phyloP scores from a whole-genome alignment of 352 stramenopile species.

The Pythium guiyangense region DNA sequence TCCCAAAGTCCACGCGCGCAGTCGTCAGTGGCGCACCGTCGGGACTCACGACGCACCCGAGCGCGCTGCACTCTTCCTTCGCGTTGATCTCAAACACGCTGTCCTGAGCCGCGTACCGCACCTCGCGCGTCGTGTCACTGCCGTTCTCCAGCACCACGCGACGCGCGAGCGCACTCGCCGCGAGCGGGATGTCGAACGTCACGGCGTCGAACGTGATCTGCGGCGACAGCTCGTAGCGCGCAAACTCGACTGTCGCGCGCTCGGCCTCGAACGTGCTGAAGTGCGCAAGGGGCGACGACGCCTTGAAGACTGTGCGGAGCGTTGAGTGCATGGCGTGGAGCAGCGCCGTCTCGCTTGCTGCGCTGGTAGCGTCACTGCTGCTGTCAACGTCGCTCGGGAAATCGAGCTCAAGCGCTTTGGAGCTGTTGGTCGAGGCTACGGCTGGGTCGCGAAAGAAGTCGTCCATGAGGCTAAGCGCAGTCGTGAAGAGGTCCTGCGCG shows the following conservation, averaged over 20 bases:
- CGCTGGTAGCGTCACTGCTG: slow-evolving; percentile 12
- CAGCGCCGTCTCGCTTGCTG: slow-evolving; percentile 18
- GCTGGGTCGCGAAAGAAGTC: slow-evolving; percentile 40
- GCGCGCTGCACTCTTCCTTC: slow-evolving; percentile 49
- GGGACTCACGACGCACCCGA: slow-evolving; percentile 39
- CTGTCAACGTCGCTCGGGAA: slow-evolving; percentile 11
- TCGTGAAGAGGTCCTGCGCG: slow-evolving; percentile 24
- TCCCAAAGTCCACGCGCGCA: slow-evolving; percentile 32
- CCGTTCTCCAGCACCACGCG: slow-evolving; percentile 18
- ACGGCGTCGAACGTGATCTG: slow-evolving; percentile 34
- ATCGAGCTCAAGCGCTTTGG: slow-evolving; percentile 19
- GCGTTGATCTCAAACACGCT: slow-evolving; percentile 48
- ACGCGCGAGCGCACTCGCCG: slow-evolving; percentile 28
- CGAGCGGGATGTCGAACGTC: slow-evolving; percentile 43
- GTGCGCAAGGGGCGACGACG: slow-evolving; percentile 11
- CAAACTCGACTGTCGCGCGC: slow-evolving; percentile 30
- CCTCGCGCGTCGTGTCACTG: slow-evolving; percentile 23
- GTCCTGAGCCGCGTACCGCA: slow-evolving; percentile 11
- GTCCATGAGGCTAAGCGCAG: slow-evolving; percentile 28
- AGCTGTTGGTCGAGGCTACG: slow-evolving; percentile 16
- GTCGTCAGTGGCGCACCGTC: slow-evolving; percentile 22
- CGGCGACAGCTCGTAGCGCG: slow-evolving; percentile 19
- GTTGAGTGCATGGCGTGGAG: slow-evolving; percentile 21
- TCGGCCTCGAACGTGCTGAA: slow-evolving; percentile 26
- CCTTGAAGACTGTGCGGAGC: slow-evolving; percentile 19